Evolutionary conservation across 2,329 filamentous ascomycete species (phyloP), one percentile per base, ranked within the genome.

Genomic region (Aspergillus sclerotialis): DNA sequence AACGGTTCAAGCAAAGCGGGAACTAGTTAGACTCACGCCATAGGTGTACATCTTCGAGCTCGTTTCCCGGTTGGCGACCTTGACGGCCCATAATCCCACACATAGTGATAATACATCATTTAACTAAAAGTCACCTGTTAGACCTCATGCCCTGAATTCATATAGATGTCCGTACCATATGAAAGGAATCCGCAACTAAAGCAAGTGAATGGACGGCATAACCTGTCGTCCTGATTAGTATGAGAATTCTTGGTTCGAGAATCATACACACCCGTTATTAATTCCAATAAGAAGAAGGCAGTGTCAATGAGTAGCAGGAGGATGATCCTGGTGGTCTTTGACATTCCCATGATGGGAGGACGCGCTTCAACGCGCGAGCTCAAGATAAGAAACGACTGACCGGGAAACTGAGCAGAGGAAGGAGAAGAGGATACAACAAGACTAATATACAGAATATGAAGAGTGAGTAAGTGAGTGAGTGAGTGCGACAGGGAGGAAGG

Each of bases 21-120:
- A 13, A 18, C 24, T 12, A 30, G 13, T 33, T 19, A 29, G 33
- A 70, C 82, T 60, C 69, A 89, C 85, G 37, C 92, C 92, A 61
- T 95, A 98, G 11, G 92, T 95, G 59, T 92, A 98, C 61, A 83
- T 85, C 52, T 94, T 89, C 7, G 88, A 93, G 39, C 61, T 73
- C 0, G 82, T 84, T 46, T 81, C 84, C 53, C 84, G 80, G 58
- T 84, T 84, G 16, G 89, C 86, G 32, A 93, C 84, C 43, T 82
- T 85, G 35, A 98, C 92, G 34, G 92, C 92, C 90, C 92, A 98
- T 26, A 96, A 65, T 45, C 92, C 92, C 42, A 98, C 90, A 37
- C 82, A 75, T 10, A 98, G 70, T 1, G 92, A 96, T 41, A 98
- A 82, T 50, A 98, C 92, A 76, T 98, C 92, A 69, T 98, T 98